Percentiles rank a stretch among this genome's conserved stretches.
These are phyloP conservation scores for Russula earlei DNA, from an alignment of 768 basidiomycete genomes.

Conservation along the genomic window DNA sequence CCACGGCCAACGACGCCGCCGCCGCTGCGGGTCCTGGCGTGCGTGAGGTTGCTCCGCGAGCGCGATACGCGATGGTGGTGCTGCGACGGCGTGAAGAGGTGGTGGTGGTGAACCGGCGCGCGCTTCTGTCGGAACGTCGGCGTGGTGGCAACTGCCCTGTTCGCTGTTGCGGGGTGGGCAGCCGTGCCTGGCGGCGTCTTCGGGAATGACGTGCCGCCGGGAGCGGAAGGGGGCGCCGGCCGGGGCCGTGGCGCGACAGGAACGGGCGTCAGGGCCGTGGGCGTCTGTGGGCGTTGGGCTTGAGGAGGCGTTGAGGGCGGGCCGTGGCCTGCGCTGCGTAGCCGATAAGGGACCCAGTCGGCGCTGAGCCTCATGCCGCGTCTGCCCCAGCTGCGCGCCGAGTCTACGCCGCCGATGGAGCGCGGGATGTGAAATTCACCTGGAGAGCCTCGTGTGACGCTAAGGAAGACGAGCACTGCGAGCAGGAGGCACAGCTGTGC, in stretches of 20 bases:
- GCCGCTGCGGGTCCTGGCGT: not conserved
- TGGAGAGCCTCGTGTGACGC: slow-evolving; percentile 69
- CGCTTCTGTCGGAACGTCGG: slow-evolving; percentile 2
- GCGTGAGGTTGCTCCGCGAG: not conserved
- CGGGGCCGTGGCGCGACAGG: not conserved
- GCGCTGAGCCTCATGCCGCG: slow-evolving; percentile 48
- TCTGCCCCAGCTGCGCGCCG: slow-evolving; percentile 46
- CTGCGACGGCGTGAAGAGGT: not conserved
- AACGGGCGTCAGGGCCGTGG: not conserved
- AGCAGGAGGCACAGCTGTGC: slow-evolving; percentile 80
- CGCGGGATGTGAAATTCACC: slow-evolving; percentile 22
- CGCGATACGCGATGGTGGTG: not conserved
- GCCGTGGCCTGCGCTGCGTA: slow-evolving; percentile 28
- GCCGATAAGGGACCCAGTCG: slow-evolving; percentile 36
- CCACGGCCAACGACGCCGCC: not conserved
- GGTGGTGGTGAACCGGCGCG: not conserved
- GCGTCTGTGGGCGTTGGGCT: not conserved
- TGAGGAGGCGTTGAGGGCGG: not conserved
- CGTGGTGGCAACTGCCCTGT: slow-evolving; percentile 20
- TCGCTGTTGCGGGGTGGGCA: too few species aligned
- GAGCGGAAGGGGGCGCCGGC: slow-evolving; percentile 8
- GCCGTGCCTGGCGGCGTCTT: too few species aligned
- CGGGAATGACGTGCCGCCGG: not conserved
- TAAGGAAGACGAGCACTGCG: slow-evolving; percentile 77
- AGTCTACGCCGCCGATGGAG: slow-evolving; percentile 18